Percentiles rank a stretch among this genome's conserved stretches.
phyloP scores from a whole-genome alignment of 257 asterid species.

The Solanum bulbocastanum region DNA sequence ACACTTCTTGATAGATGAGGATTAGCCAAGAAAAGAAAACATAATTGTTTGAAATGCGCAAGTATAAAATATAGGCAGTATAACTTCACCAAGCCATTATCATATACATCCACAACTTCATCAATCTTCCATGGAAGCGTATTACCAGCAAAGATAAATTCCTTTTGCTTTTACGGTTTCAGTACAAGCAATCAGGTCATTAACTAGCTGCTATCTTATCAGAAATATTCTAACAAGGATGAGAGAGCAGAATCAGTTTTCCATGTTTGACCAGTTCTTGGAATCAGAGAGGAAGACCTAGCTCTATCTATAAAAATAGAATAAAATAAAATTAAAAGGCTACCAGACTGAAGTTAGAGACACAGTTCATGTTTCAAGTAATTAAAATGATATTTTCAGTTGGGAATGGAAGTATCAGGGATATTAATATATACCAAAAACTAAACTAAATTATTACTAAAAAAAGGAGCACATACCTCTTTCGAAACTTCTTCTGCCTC shows the following conservation, averaged over 20 bases:
- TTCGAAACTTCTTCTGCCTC: constrained; percentile 91
- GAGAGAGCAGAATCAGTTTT: not conserved
- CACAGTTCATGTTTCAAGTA: not conserved
- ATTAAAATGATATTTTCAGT: not conserved
- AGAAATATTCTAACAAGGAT: not conserved
- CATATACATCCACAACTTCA: not conserved
- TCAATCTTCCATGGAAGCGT: not conserved
- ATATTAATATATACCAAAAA: not conserved
- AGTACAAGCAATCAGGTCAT: not conserved
- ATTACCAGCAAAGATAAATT: not conserved
- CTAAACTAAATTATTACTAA: not conserved
- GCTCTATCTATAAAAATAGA: not conserved
- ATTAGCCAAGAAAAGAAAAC: not conserved
- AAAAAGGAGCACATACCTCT: constrained; percentile 13
- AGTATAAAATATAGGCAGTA: not conserved
- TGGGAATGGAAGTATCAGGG: not conserved
- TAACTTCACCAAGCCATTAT: not conserved
- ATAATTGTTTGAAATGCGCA: not conserved
- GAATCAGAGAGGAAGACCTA: not conserved
- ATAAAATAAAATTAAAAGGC: not conserved
- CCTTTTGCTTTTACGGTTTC: not conserved
- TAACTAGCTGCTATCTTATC: not conserved
- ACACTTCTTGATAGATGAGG: not conserved
- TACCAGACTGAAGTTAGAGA: not conserved
- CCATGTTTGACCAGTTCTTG: not conserved